Base-by-base conservation (phyloP, 2,329 filamentous ascomycete genomes). In the Fusarium foetens region DNA sequence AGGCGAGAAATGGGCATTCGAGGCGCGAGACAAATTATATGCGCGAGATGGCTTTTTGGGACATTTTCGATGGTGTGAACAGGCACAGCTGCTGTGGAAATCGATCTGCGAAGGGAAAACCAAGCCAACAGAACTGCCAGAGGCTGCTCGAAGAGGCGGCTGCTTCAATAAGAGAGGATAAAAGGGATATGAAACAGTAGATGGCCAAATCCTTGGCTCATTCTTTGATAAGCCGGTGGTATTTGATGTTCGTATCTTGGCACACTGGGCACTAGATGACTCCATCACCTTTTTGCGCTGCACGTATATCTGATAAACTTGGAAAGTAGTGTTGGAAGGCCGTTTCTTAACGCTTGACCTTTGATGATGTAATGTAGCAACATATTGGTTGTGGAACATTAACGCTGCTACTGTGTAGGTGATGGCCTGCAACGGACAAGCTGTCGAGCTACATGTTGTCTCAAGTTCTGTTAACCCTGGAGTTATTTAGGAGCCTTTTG, bases 251-350 rank as follows among this genome's bases (percentile, higher is more conserved):
- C 3, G 6, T 13, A 11, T 12, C 10, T 3, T 21, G 19, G 19
- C 0, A 8, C 4, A 21, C 0, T 27, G 8, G 0, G 6, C 3
- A 16, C 1, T 8, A 16, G 25, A n/a, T n/a, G 27, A 16, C 5
- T 12, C 6, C 1, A 6, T 12, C 13, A 6, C 19, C 19, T n/a
- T n/a, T 12, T 27, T 3, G 25, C 8, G 3, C 12, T 4, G 8
- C 5, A 27, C 2, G 17, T 31, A n/a, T n/a, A 8, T 12, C n/a
- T 17, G 21, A 31, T n/a, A n/a, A 48, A 48, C 6, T 17, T 12
- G 14, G 13, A 33, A 14, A 33, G 31, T 33, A 29, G 31, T 14
- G 31, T 14, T 33, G 31, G 13, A 14, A 33, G 5, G 31, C 13
- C 6, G 31, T 13, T 33, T 33, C 31, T 33, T 13, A 33, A 33